Base-by-base conservation (phyloP, 345 rosid genomes). In the Euphorbia tirucalli region DNA sequence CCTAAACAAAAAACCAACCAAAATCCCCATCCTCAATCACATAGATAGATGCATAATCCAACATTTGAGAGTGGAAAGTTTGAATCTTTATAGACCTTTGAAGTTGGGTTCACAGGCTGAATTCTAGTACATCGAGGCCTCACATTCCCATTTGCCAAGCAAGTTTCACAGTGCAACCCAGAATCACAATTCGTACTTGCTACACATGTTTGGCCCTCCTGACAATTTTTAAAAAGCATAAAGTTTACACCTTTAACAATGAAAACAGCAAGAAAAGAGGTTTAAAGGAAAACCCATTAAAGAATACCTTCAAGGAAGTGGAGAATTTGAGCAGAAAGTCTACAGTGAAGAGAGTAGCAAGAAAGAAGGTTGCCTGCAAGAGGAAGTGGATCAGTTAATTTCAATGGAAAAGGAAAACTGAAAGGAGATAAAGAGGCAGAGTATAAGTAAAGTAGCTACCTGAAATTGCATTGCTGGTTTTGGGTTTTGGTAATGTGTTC, bases 271-370 rank as follows among this genome's bases (percentile, higher is more conserved):
- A 30, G 32, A 6, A 66, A 16, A 70, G 11, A 39, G 2, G 61
- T 16, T 59, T 22, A 27, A 43, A 0, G 37, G n/a, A 64, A 11
- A 52, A 25, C 28, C 60, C 16, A 54, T 3, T 2, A 22, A 8
- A 14, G n/a, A 30, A 56, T 68, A 89, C 96, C 96, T 83, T 82
- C 70, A 82, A 87, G 71, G 94, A 90, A 83, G 75, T 75, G 43
- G 88, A 83, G 69, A 71, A 69, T 65, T 46, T 43, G 70, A 84
- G 65, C 70, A 93, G 73, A 69, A 83, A 68, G 71, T 79, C 71
- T 32, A 84, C n/a, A 49, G 83, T 74, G 71, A 85, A 35, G 27
- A 72, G 41, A 67, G 21, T 64, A 35, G 75, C 66, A 70, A 80
- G 57, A 74, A 74, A 48, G 41, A 70, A 16, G 64, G 73, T 55